Base-by-base conservation (phyloP, 306 rosid species). In the Ceratonia siliqua region DNA sequence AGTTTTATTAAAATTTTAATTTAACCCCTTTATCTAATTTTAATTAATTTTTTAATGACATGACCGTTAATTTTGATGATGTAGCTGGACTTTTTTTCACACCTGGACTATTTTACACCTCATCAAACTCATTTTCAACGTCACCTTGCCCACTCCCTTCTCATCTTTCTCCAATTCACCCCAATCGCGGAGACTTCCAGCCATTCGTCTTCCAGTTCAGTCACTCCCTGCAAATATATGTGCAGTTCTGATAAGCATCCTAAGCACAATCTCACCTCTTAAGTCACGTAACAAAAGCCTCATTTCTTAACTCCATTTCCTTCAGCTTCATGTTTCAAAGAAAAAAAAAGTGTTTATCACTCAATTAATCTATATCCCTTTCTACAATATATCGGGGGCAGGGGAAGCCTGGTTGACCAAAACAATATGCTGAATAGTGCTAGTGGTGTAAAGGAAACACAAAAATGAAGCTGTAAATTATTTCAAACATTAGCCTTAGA, bases 401-500 rank as follows among this genome's bases (percentile, higher is more conserved):
- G 32, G 48, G 30, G 24, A 41, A 64, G 33, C 21, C 8, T 25
- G 39, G 17, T 62, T 62, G 42, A 33, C 59, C 55, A 42, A 45
- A 79, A 30, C 15, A 42, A 17, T 17, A 54, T 7, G n/a, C 21
- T 57, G 18, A 32, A 30, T 9, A n/a, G 49, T 43, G 6, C 12
- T n/a, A 28, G n/a, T 20, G 5, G 35, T 18, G 30, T 0, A 63
- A 56, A 72, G 68, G 22, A 13, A 2, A 21, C 38, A 39, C 30
- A 67, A 14, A 50, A 5, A n/a, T n/a, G 9, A 27, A 56, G 25
- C 35, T 25, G n/a, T n/a, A n/a, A n/a, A n/a, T n/a, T n/a, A n/a
- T n/a, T n/a, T n/a, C n/a, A n/a, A n/a, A n/a, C n/a, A 17, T 11
- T 22, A 61, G 12, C 53, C 58, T 17, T 21, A 84, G 99, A 89